These are phyloP conservation scores for Takakia lepidozioides DNA, from an alignment of 225 moss, liverwort and hornwort species.

Conservation along the genomic window DNA sequence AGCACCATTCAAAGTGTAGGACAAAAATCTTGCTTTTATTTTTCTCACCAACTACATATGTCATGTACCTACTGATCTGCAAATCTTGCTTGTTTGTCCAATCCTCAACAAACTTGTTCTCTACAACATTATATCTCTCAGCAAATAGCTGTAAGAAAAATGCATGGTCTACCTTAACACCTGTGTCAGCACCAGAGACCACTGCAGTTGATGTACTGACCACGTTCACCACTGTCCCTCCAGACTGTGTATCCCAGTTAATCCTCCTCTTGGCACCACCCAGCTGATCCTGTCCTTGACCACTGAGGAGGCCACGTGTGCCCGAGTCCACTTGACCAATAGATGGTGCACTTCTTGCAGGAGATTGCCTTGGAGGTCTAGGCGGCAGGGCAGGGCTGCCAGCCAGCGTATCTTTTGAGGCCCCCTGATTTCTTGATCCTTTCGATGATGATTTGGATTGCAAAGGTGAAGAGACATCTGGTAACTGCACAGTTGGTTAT, in stretches of 20 bases:
- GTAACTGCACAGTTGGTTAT: conserved; percentile 17
- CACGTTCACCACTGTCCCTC: conserved; percentile 12
- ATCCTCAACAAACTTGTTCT: too few relatives aligned
- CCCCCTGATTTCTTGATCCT: conserved; percentile 40
- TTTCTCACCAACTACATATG: too few relatives aligned
- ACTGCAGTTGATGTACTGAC: conserved; percentile 13
- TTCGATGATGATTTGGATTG: conserved; percentile 49
- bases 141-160: too few relatives aligned
- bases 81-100: too few relatives aligned
- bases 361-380: conserved; percentile 76
- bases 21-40: too few relatives aligned
- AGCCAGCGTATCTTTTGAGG: conserved; percentile 27
- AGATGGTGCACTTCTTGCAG: conserved; percentile 21
- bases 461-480: conserved; percentile 47
- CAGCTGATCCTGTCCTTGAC: conserved; percentile 28
- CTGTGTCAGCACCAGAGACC: conserved; percentile 41
- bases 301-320: too few relatives aligned
- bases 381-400: conserved; percentile 82
- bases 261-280: conserved; percentile 68
- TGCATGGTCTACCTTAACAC: conserved; percentile 96
- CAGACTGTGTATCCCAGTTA: conserved; percentile 49
- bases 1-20: too few relatives aligned
- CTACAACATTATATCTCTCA: too few relatives aligned
- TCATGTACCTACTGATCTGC: too few relatives aligned
- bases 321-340: conserved; percentile 19